Percentiles rank a stretch among this genome's conserved stretches.
Conservation (phyloP, 148 eudicot species). For the Oxyria digyna region DNA sequence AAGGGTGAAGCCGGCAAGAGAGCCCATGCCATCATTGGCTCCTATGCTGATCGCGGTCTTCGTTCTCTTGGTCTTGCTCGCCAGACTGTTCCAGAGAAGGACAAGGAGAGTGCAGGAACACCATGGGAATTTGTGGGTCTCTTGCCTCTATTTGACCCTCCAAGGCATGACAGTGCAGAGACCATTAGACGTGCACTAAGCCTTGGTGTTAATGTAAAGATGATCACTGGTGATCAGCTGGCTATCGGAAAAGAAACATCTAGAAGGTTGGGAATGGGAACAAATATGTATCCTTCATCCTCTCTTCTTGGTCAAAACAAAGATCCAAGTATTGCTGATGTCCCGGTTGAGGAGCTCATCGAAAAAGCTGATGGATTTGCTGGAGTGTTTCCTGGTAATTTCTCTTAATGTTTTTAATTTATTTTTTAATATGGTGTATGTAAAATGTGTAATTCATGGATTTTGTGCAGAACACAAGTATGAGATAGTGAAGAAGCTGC, state of each 20-base stretch:
- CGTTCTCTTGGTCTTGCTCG: conserved; percentile 54
- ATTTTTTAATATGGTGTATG: too few relatives aligned
- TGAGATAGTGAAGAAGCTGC: conserved; percentile 78
- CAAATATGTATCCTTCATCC: conserved; percentile 81
- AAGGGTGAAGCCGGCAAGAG: conserved; percentile 25
- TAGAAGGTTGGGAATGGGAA: conserved; percentile 78
- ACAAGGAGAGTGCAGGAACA: conserved; percentile 53
- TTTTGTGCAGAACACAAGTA: conserved; percentile 54
- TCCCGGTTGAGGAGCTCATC: conserved; percentile 69
- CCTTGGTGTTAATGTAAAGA: conserved; percentile 89
- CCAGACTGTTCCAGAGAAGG: conserved; percentile 67
- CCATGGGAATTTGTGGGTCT: conserved; percentile 67
- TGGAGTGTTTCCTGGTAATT: conserved; percentile 72
- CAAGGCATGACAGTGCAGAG: conserved; percentile 80
- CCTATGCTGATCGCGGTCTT: conserved; percentile 79
- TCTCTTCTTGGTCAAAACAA: conserved; percentile 62
- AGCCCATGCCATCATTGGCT: conserved; percentile 48
- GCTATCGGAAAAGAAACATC: conserved; percentile 83
- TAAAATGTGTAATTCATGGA: too few relatives aligned
- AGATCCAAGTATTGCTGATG: conserved; percentile 36
- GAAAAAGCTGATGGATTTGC: conserved; percentile 84
- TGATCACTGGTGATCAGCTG: conserved; percentile 86
- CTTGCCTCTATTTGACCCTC: conserved; percentile 75
- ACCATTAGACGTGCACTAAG: conserved; percentile 61
- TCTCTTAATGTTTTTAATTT: neutral